Conservation (phyloP, 2,329 filamentous ascomycete species). For the Arthrocladium fulminans region DNA sequence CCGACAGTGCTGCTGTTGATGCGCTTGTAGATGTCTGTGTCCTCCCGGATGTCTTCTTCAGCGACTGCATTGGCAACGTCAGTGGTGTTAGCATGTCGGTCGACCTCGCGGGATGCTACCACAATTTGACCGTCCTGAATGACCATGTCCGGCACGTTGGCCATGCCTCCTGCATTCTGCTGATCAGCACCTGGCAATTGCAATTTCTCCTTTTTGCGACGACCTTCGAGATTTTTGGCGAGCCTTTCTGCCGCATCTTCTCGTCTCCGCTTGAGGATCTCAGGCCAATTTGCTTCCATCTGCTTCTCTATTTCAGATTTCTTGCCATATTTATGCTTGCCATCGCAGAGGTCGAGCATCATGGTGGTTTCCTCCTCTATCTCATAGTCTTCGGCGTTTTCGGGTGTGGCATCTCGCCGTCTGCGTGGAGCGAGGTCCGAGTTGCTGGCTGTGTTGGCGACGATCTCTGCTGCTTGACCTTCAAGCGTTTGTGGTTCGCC, state of each 20-base stretch:
- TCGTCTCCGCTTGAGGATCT: conserved; percentile 38
- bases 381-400: conserved; percentile 39
- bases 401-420: conserved; percentile 26
- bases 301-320: conserved; percentile 49
- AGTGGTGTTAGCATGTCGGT: conserved; percentile 46
- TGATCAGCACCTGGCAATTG: conserved; percentile 23
- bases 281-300: conserved; percentile 50
- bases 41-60: conserved; percentile 36
- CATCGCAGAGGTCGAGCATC: conserved; percentile 51
- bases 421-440: neutral
- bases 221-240: conserved; percentile 9
- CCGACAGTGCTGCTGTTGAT: conserved; percentile 39
- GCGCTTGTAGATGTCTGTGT: conserved; percentile 36
- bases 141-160: conserved; percentile 39
- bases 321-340: conserved; percentile 43
- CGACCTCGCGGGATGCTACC: conserved; percentile 45
- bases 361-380: conserved; percentile 47
- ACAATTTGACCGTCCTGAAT: conserved; percentile 52
- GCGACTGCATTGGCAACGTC: conserved; percentile 37
- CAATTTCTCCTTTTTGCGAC: conserved; percentile 26
- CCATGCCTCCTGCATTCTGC: conserved; percentile 5
- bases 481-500: conserved; percentile 1
- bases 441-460: conserved; percentile 15
- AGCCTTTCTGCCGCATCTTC: conserved; percentile 15
- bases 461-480: conserved; percentile 18